A percentile compares a stretch with the other conserved stretches of the same genome.
Conservation (phyloP, 1,284 basidiomycete genomes). For the Rugosomyces carneus region DNA sequence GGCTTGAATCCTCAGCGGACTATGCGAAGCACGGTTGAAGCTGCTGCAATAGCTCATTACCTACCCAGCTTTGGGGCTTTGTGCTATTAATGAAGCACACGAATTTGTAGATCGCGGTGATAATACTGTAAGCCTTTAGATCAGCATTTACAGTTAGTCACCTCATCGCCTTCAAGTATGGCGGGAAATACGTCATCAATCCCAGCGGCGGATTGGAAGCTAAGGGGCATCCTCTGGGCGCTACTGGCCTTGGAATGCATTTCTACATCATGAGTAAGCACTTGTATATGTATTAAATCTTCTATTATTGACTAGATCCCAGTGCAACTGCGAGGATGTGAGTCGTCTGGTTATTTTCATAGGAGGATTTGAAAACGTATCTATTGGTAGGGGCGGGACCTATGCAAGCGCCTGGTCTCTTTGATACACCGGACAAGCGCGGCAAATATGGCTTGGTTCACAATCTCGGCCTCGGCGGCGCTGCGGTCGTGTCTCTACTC, state of each 20-base stretch:
- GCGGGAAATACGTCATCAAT: slow-evolving; percentile 85
- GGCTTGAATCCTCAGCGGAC: not conserved
- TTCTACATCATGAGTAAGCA: slow-evolving; percentile 77
- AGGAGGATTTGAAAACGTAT: slow-evolving; percentile 4
- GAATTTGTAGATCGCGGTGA: slow-evolving; percentile 73
- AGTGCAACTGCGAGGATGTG: slow-evolving; percentile 75
- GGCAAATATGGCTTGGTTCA: slow-evolving; percentile 80
- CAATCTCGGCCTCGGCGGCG: slow-evolving; percentile 79
- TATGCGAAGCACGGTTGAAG: not conserved
- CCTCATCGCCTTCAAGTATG: slow-evolving; percentile 42
- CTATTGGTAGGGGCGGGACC: slow-evolving; percentile 60
- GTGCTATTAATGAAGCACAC: slow-evolving; percentile 63
- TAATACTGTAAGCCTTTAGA: slow-evolving; percentile 57
- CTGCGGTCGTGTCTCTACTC: slow-evolving; percentile 69
- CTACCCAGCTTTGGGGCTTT: slow-evolving; percentile 80
- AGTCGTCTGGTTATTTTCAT: slow-evolving; percentile 16
- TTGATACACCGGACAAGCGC: slow-evolving; percentile 53
- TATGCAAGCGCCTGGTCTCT: slow-evolving; percentile 74
- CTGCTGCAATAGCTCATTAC: slow-evolving; percentile 55
- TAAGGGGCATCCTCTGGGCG: slow-evolving; percentile 82
- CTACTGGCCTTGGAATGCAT: slow-evolving; percentile 84
- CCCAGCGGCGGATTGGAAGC: slow-evolving; percentile 84
- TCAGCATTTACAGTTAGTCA: not conserved
- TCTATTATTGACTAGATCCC: slow-evolving; percentile 4
- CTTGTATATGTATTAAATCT: slow-evolving; percentile 9